Base-by-base conservation (phyloP, 768 basidiomycete species). In the Lanmaoa pseudosensibilis region DNA sequence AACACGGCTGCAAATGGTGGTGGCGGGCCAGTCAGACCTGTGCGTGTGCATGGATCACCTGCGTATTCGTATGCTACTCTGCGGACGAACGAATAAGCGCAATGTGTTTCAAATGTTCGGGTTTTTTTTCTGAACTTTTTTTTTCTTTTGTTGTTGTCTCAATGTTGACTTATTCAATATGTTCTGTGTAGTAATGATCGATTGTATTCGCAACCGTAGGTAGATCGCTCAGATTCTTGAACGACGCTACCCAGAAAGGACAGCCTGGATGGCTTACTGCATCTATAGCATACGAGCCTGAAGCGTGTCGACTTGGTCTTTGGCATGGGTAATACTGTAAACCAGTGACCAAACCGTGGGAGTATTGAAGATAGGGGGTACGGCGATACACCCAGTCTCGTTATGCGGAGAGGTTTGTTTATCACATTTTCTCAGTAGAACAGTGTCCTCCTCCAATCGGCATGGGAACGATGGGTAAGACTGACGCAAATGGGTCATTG, bases 1-100 rank as follows among this genome's bases (percentile, higher is more conserved):
- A 70, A 72, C 39, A 70, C 70, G 45, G 45, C 55, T 32, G 62
- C 57, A 2, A 71, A 71, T 18, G 65, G 52, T 1, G 66, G 61
- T 44, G 64, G 57, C 6, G 61, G 68, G 23, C 57, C 65, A 3
- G 52, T 59, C 12, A 58, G 69, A 16, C 57, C 52, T 30, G 54
- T 55, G 44, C 63, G 71, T 46, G 39, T 59, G 15, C 57, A 47
- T 2, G 55, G 55, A 1, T 72, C 65, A 2, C 64, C 71, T 11
- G 54, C 43, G 32, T 63, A 61, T 47, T 53, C 52, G 16, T 69
- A 71, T 46, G 19, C 46, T 36, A 57, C 52, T 8, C 34, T 60
- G 49, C 52, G 50, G 51, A 41, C 56, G 46, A 50, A 57, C 43
- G 64, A 68, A 41, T 64, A 38, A 50, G 44, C 21, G 15, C 18